Percentiles rank a stretch among this genome's conserved stretches.
phyloP scores from a whole-genome alignment of 2,329 filamentous ascomycete species.

The Cercospora sp. region DNA sequence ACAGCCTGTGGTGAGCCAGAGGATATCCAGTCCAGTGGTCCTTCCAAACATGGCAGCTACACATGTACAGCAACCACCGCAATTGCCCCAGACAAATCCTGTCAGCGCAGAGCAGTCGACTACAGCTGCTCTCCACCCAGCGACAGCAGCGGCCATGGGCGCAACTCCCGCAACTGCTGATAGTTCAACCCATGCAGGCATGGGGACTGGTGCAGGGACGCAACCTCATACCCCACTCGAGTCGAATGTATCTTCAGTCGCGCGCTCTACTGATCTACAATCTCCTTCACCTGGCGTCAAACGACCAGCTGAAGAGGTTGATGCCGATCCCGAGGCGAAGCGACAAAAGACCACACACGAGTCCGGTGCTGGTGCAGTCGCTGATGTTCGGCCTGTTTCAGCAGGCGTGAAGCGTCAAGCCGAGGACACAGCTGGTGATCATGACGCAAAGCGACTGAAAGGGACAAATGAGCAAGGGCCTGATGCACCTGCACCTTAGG shows the following conservation, averaged over 20 bases:
- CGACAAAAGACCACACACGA: slow-evolving; percentile 10
- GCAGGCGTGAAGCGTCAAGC: slow-evolving; percentile 17
- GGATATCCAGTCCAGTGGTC: neutral
- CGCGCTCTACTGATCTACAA: neutral
- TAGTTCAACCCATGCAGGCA: neutral
- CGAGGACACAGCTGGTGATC: slow-evolving; percentile 6
- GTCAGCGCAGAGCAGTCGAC: neutral
- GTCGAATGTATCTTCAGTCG: neutral
- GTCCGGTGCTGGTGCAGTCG: neutral
- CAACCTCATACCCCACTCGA: neutral
- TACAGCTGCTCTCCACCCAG: neutral
- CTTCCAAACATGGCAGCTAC: neutral
- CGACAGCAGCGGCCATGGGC: neutral
- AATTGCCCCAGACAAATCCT: neutral
- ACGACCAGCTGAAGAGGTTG: slow-evolving; percentile 14
- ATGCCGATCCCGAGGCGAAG: slow-evolving; percentile 16
- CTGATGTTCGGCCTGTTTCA: slow-evolving; percentile 1
- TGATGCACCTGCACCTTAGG: neutral
- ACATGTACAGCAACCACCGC: neutral
- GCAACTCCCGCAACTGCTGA: neutral
- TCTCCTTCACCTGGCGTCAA: slow-evolving; percentile 15
- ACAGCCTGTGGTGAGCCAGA: neutral
- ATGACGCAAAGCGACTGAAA: slow-evolving; percentile 19
- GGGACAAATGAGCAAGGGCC: neutral
- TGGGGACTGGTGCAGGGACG: neutral